Evolutionary conservation across 2,329 filamentous ascomycete species (phyloP), one percentile per base, ranked within the genome.

Genomic region (Canariomyces notabilis): DNA sequence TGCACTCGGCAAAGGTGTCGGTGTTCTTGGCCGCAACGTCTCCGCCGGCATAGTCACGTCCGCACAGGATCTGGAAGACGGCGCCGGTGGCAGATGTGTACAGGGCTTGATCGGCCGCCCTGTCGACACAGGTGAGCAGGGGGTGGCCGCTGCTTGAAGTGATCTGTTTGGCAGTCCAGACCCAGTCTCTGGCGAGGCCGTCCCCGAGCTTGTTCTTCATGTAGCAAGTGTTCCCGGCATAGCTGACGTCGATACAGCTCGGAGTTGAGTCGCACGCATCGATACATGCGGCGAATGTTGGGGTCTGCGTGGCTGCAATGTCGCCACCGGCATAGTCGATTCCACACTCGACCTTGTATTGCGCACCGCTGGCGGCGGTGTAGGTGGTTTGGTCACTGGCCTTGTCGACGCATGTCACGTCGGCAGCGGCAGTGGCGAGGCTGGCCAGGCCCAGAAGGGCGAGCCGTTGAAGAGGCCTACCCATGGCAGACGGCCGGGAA

Each of bases 201-300:
- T 6, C 22, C 22, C 11, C 22, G 11, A 26, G 22, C 22, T 26
- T 36, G 21, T 20, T 43, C 33, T 43, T 43, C 32, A 43, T 12
- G 33, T 43, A 43, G 33, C 41, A 43, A 2, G 16, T 11, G 2
- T 29, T 15, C 21, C 32, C 32, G 15, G 22, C 20, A 22, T 29
- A 43, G 32, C 32, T 36, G 18, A 43, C 33, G 22, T 43, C 41
- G 33, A 43, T 36, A 9, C 41, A 43, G 2, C 41, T 33, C 3
- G 31, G 32, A 2, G 33, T 37, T 8, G 41, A n/a, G 41, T 43
- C 41, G 16, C 41, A 43, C 6, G 41, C 21, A 8, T 43, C 22
- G 21, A 43, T 37, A n/a, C 41, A 43, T 20, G 6, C 41, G 11
- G 22, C 21, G 21, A 43, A 43, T 22, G 32, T 43, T n/a, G 32